phyloP scores from a whole-genome alignment of 176 grass and related monocot genomes.

The Neostapfia colusana region DNA sequence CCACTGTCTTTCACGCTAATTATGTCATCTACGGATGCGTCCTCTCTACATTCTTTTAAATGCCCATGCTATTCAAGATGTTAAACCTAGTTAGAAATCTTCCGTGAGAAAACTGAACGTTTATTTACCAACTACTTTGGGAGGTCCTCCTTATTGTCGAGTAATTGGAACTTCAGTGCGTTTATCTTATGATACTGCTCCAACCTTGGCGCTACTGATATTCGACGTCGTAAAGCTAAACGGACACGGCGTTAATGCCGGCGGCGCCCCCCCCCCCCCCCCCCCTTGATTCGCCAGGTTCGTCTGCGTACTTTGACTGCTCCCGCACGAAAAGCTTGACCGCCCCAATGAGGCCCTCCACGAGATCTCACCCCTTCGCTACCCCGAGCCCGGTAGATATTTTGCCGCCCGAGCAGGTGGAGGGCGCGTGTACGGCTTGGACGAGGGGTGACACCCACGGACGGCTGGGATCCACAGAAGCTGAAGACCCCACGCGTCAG shows the following conservation, averaged over 20 bases:
- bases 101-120: no score
- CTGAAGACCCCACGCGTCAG: not conserved
- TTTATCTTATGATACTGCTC: no score
- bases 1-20: no score
- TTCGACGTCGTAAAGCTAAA: no score
- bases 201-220: no score
- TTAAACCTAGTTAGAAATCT: no score
- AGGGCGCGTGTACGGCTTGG: not conserved
- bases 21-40: no score
- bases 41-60: no score
- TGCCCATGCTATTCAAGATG: no score
- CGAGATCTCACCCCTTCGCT: not conserved
- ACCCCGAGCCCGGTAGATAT: not conserved
- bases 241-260: not conserved
- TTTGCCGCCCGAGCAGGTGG: not conserved
- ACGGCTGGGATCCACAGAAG: not conserved
- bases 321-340: not conserved
- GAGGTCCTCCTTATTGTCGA: no score
- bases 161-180: no score
- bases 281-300: constrained; percentile 15
- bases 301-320: constrained; percentile 14
- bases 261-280: not conserved
- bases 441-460: not conserved
- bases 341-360: not conserved
- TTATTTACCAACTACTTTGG: no score